These are phyloP conservation scores for Oryza punctata DNA, from an alignment of 176 grass and related monocot species.

Conservation along the genomic window DNA sequence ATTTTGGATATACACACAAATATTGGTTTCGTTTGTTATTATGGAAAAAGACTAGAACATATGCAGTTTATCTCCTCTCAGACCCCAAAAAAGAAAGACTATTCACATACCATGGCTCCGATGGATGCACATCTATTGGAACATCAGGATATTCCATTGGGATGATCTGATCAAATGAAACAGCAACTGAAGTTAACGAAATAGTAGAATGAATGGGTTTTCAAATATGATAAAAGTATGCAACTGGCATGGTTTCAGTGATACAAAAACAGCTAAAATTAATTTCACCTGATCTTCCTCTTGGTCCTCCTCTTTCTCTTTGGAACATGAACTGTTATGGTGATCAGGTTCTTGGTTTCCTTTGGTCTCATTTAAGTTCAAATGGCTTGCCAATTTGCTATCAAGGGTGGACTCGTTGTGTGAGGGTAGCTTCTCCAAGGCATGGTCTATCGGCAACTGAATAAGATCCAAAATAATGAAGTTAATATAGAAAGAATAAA, in stretches of 20 bases:
- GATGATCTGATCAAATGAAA: neutral
- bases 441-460: neutral
- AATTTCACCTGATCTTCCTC: neutral
- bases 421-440: neutral
- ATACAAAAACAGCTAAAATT: neutral
- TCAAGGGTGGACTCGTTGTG: neutral
- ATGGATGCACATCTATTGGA: neutral
- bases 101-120: neutral
- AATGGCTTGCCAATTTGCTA: too few relatives aligned
- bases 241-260: neutral
- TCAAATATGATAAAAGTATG: neutral
- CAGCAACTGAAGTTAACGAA: neutral
- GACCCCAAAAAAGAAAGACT: neutral
- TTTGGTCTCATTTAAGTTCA: neutral
- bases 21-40: too few relatives aligned
- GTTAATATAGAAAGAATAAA: too few relatives aligned
- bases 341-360: neutral
- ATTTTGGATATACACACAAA: neutral
- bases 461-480: too few relatives aligned
- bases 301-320: neutral
- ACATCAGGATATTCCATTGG: neutral
- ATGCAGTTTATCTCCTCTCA: neutral
- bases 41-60: too few relatives aligned
- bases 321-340: neutral
- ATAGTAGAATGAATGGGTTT: neutral